Evolutionary conservation across 805 yeast genomes (phyloP).

Genomic region (Cyberlindnera amylophila): DNA sequence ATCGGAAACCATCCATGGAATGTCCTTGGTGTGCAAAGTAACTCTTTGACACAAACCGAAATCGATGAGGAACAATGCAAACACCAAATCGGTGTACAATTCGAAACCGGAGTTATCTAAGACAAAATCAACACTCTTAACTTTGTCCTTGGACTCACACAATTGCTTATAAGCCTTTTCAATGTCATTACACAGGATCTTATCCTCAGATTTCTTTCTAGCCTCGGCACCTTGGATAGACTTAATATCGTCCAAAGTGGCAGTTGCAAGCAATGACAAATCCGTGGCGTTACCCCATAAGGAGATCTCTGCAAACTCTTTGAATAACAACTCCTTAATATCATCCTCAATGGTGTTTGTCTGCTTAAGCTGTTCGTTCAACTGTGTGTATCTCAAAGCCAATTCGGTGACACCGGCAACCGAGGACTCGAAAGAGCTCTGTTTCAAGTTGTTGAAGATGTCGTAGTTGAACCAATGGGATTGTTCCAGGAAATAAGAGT

Average conservation of each 20-base stretch:
- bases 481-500: conserved; percentile 38
- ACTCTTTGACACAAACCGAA: conserved; percentile 59
- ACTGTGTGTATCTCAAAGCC: conserved; percentile 55
- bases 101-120: conserved; percentile 96
- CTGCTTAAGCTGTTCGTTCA: conserved; percentile 29
- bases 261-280: conserved; percentile 81
- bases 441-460: conserved; percentile 66
- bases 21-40: conserved; percentile 79
- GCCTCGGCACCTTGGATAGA: conserved; percentile 89
- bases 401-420: conserved; percentile 76
- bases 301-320: conserved; percentile 82
- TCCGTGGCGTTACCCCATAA: conserved; percentile 99
- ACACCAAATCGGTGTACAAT: conserved; percentile 76
- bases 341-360: conserved; percentile 32
- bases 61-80: conserved; percentile 66
- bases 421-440: conserved; percentile 71
- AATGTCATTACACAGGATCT: conserved; percentile 76
- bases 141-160: conserved; percentile 16
- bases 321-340: conserved; percentile 55
- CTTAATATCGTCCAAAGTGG: conserved; percentile 85
- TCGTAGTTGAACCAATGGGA: conserved; percentile 54
- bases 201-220: conserved; percentile 74
- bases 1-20: conserved; percentile 98
- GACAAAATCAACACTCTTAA: conserved; percentile 65
- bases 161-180: conserved; percentile 58